phyloP scores from a whole-genome alignment of 345 rosid genomes.

The Eucalyptus pauciflora region DNA sequence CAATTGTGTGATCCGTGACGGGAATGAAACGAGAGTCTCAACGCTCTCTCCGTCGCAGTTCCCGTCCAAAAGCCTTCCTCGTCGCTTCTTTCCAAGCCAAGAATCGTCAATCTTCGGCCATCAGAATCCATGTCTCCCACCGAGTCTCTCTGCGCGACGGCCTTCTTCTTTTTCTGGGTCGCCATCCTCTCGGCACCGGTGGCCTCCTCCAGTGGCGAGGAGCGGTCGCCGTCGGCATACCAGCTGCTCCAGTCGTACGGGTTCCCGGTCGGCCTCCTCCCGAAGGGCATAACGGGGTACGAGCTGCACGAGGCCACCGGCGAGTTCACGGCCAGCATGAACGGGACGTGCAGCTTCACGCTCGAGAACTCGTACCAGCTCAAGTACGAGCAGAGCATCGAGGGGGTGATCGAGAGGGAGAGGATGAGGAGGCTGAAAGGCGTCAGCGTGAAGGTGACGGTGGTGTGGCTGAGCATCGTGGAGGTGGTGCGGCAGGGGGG shows the following conservation, averaged over 20 bases:
- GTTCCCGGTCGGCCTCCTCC: constrained; percentile 60
- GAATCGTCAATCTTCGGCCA: not conserved
- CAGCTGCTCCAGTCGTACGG: constrained; percentile 30
- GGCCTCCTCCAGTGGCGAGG: not conserved
- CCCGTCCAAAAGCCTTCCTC: not conserved
- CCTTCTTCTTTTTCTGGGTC: not conserved
- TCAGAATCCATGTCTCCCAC: not conserved
- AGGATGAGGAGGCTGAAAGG: constrained; percentile 33
- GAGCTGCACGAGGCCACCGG: constrained; percentile 44
- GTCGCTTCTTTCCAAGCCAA: not conserved
- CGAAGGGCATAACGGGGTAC: constrained; percentile 42
- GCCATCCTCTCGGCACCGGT: not conserved
- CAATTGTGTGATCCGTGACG: not conserved
- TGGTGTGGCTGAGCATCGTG: constrained; percentile 46
- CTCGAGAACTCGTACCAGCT: constrained; percentile 38
- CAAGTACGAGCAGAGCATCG: constrained; percentile 35
- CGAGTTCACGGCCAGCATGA: constrained; percentile 27
- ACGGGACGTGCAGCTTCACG: constrained; percentile 28
- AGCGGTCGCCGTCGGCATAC: constrained; percentile 29
- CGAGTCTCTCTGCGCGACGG: not conserved
- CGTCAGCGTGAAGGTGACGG: constrained; percentile 35
- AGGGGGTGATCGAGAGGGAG: constrained; percentile 30
- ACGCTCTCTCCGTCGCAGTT: not conserved
- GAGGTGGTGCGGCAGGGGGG: constrained; percentile 28
- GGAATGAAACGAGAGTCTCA: not conserved